Evolutionary conservation across 2,329 filamentous ascomycete species (phyloP), one percentile per base, ranked within the genome.

Genomic region (Diaporthe sp.): DNA sequence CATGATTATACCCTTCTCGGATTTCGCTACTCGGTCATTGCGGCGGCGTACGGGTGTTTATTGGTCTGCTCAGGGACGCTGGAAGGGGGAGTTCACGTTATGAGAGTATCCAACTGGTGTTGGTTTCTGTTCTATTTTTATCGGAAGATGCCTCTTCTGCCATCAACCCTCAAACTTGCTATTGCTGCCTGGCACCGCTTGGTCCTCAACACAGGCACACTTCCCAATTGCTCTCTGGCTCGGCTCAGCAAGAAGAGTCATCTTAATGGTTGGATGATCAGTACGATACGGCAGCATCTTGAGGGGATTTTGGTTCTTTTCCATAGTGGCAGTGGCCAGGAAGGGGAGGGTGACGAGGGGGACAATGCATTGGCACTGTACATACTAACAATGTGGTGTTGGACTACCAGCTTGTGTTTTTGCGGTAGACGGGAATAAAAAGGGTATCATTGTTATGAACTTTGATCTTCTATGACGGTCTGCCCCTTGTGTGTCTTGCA

Each of bases 1-100:
- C 27, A 63, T 71, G 70, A 71, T 71, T 72, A 61, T 70, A 69
- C 51, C 61, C 53, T 72, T 66, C 65, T 75, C 69, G 56, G 75
- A 75, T 76, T 69, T 75, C 70, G 73, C 75, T 73, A 59, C 66
- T 73, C 59, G 56, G 73, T 76, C 73, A 73, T 75, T 73, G 73
- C 75, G 75, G 73, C 73, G 75, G 75, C 73, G 75, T 76, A 71
- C 53, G 39, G 75, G 75, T 65, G 75, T 76, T 73, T 59, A 65
- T 71, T 44, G 73, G 75, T 59, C 72, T 63, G 44, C 47, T 58
- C 39, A 55, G 69, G 72, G 59, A 53, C 37, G 27, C 47, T 25
- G 58, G 70, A 63, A 47, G 32, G 61, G 61, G 72, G 74, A 74
- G 68, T 74, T 75, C 12, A 58, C 39, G 74, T 72, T 63, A 65